These are phyloP conservation scores for Pythium utonaiense DNA, from an alignment of 352 stramenopile species.

Conservation along the genomic window DNA sequence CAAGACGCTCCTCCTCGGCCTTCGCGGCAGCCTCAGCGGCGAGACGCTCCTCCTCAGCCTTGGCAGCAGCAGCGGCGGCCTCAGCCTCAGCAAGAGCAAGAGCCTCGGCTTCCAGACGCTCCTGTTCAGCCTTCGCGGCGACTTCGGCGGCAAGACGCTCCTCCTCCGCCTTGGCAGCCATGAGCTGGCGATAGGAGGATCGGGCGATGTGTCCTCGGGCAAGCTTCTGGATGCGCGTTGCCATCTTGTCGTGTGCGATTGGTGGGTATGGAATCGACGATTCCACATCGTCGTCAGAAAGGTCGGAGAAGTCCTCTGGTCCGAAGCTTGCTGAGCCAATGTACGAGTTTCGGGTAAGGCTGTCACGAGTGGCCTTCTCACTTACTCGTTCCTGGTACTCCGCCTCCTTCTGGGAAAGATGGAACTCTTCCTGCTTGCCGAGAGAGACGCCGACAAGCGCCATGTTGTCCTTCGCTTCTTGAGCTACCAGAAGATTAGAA, in stretches of 20 bases:
- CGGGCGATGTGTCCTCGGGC: not conserved
- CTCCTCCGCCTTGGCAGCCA: not conserved
- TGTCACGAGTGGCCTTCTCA: constrained; percentile 21
- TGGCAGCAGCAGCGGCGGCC: not conserved
- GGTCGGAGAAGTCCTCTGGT: constrained; percentile 16
- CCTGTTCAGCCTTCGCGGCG: not conserved
- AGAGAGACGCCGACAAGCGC: constrained; percentile 14
- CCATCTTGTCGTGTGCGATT: constrained; percentile 38
- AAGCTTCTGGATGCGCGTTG: constrained; percentile 32
- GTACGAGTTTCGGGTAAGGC: constrained; percentile 20
- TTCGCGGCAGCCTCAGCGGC: constrained; percentile 8
- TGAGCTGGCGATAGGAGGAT: not conserved
- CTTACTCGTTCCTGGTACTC: constrained; percentile 20
- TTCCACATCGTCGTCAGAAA: constrained; percentile 13
- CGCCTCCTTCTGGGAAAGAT: constrained; percentile 13
- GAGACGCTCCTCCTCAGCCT: constrained; percentile 1
- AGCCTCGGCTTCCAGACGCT: not conserved
- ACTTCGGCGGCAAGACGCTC: constrained; percentile 8
- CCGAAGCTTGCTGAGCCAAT: constrained; percentile 13
- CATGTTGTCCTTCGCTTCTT: constrained; percentile 26
- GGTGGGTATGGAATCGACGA: constrained; percentile 6
- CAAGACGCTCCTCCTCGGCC: constrained; percentile 4
- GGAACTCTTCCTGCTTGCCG: constrained; percentile 22
- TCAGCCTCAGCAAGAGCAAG: constrained; percentile 3
- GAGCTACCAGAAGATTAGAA: not conserved